Evolutionary conservation across 2,329 filamentous ascomycete species (phyloP).

Genomic region (Penicillium sp.): DNA sequence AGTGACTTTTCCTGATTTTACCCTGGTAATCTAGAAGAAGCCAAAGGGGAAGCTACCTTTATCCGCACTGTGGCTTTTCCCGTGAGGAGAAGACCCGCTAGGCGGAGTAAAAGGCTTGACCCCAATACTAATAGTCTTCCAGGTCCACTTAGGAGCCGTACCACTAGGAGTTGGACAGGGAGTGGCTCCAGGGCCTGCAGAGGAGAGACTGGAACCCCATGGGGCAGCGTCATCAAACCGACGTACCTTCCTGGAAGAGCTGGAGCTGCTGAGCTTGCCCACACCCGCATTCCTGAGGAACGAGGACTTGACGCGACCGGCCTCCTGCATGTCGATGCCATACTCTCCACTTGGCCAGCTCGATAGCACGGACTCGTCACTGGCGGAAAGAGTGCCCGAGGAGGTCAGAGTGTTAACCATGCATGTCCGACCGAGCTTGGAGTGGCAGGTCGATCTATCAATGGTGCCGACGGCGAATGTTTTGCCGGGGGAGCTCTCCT

Average conservation of each 20-base stretch:
- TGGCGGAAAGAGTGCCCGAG: conserved; percentile 34
- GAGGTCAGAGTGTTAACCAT: conserved; percentile 29
- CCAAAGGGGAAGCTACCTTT: not conserved
- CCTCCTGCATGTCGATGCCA: conserved; percentile 27
- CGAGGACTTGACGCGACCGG: conserved; percentile 29
- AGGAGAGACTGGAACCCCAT: conserved; percentile 5
- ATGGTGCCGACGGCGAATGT: conserved; percentile 29
- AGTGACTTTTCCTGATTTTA: too few species aligned
- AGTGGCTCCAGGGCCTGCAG: conserved; percentile 12
- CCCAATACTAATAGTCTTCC: conserved; percentile 10
- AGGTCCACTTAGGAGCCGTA: conserved; percentile 13
- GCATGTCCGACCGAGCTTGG: conserved; percentile 31
- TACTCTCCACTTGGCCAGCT: conserved; percentile 34
- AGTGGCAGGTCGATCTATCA: conserved; percentile 23
- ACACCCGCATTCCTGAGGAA: conserved; percentile 36
- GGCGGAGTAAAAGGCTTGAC: conserved; percentile 8
- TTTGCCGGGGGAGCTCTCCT: conserved; percentile 29
- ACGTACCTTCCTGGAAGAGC: conserved; percentile 6
- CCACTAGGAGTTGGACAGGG: conserved; percentile 6
- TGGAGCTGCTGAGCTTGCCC: conserved; percentile 20
- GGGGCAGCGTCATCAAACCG: not conserved
- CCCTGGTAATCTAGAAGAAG: not conserved
- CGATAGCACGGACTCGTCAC: conserved; percentile 30
- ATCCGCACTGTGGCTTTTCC: not conserved
- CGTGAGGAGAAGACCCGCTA: not conserved